Evolutionary conservation across 2,329 filamentous ascomycete genomes (phyloP), one percentile per base, ranked within the genome.

Genomic region (Penicillium sp.): DNA sequence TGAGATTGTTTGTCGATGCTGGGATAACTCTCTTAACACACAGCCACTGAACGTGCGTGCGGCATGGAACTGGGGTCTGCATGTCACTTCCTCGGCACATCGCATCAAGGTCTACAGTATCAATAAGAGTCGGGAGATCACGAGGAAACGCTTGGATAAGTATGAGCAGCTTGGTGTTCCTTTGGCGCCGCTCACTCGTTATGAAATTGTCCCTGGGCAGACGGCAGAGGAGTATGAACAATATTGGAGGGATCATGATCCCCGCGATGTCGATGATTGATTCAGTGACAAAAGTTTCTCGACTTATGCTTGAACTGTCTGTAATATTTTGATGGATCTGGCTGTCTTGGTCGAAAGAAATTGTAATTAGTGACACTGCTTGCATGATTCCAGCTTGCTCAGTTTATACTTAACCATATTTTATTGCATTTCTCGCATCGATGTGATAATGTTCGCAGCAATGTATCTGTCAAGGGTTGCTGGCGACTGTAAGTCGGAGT

Each of bases 11-110:
- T 81, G 81, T 34, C 77, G 86, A 4, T 86, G 82, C 66, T 88
- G 85, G 85, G 86, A 88, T 64, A 87, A 88, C 59, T 76, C 81
- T 0, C 70, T 87, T 37, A 88, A 88, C 60, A 87, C 85, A 0
- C 86, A 88, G 65, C 85, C 85, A 0, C 78, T 81, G 0, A 78
- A 79, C 60, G 81, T 87, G 0, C 75, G 85, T 12, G 78, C 80
- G 5, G 77, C 83, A 0, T 88, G 83, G 83, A 78, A 78, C 50
- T 78, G 75, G 72, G 74, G 74, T 25, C 66, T 78, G 2, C 75
- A 78, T 60, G 73, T 78, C 35, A 79, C 76, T 5, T 67, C 63
- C 14, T 76, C 73, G 4, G 72, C 72, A 8, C 76, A 79, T 63
- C 69, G 75, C 4, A 73, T 78, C 62, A 72, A 68, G 17, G 61